Evolutionary conservation across 2,329 filamentous ascomycete species (phyloP).

Genomic region (Arthrobotrys conoides): DNA sequence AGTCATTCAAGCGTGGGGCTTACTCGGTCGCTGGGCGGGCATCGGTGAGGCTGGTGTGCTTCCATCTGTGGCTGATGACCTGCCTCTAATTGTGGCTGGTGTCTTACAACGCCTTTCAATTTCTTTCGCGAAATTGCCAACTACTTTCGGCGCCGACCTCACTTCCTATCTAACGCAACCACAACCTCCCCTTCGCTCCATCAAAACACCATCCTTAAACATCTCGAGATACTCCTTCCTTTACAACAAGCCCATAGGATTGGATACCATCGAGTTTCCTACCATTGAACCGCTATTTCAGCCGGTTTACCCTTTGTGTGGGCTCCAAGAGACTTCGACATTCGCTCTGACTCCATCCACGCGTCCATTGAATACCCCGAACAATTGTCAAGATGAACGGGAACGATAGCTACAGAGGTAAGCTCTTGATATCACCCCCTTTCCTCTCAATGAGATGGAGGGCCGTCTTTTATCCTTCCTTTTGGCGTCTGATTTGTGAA

Average conservation of each 20-base stretch:
- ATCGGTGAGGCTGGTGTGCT: slow-evolving; percentile 30
- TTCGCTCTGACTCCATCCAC: not conserved
- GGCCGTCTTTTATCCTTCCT: slow-evolving; percentile 59
- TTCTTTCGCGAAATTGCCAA: slow-evolving; percentile 58
- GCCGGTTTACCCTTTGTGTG: not conserved
- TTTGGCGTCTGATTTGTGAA: slow-evolving; percentile 61
- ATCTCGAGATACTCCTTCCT: slow-evolving; percentile 5
- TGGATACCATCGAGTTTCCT: not conserved
- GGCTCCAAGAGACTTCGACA: not conserved
- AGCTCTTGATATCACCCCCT: slow-evolving; percentile 17
- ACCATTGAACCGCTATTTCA: not conserved
- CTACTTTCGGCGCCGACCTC: slow-evolving; percentile 31
- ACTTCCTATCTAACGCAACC: not conserved
- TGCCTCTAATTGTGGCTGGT: slow-evolving; percentile 37
- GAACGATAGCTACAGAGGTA: slow-evolving; percentile 59
- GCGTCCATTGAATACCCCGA: not conserved
- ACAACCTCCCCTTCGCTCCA: not conserved
- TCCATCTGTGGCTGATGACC: too few species aligned
- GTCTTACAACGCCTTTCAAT: slow-evolving; percentile 46
- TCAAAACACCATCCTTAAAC: slow-evolving; percentile 27
- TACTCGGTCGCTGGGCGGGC: not conserved
- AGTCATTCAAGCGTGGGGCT: slow-evolving; percentile 42
- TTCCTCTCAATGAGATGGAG: slow-evolving; percentile 37
- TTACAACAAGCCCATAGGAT: not conserved
- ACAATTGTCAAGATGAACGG: slow-evolving; percentile 50